Conservation (phyloP, 176 grass and related monocot species). For the Aegilops longissima region DNA sequence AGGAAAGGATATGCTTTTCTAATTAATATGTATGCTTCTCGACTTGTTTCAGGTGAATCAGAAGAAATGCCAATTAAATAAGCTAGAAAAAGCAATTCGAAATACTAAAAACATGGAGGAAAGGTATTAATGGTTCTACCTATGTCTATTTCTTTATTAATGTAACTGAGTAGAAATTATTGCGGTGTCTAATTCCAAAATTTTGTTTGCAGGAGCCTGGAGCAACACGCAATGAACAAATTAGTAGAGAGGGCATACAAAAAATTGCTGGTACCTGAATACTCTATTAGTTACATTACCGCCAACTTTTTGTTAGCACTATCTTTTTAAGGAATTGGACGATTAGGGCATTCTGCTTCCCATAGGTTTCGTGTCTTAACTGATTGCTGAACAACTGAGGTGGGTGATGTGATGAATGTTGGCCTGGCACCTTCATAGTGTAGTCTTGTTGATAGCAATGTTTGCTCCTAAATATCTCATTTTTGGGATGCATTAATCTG, state of each 20-base stretch:
- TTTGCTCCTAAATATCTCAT: background rate
- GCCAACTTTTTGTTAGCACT: conserved; percentile 5
- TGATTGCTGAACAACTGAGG: background rate
- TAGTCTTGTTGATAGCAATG: background rate
- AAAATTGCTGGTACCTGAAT: conserved; percentile 63
- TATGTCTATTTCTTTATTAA: background rate
- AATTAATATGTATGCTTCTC: conserved; percentile 3
- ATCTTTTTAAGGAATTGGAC: background rate
- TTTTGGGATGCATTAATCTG: background rate
- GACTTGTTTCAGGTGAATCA: conserved; percentile 46
- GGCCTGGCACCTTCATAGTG: background rate
- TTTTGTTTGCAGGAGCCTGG: conserved; percentile 54
- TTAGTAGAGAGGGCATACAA: conserved; percentile 63
- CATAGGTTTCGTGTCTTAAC: background rate
- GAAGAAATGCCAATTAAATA: conserved; percentile 50
- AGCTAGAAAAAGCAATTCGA: conserved; percentile 53
- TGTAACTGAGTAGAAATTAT: conserved; percentile 1
- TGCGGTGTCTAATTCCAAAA: conserved; percentile 11
- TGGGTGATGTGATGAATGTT: background rate
- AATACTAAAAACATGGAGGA: conserved; percentile 59
- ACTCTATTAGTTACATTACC: conserved; percentile 23
- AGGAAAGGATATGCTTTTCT: conserved; percentile 20
- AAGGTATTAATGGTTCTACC: conserved; percentile 45
- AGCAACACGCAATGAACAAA: conserved; percentile 62
- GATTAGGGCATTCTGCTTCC: background rate